Evolutionary conservation across 2,329 filamentous ascomycete species (phyloP), one percentile per base, ranked within the genome.

Genomic region (Fusarium citri): DNA sequence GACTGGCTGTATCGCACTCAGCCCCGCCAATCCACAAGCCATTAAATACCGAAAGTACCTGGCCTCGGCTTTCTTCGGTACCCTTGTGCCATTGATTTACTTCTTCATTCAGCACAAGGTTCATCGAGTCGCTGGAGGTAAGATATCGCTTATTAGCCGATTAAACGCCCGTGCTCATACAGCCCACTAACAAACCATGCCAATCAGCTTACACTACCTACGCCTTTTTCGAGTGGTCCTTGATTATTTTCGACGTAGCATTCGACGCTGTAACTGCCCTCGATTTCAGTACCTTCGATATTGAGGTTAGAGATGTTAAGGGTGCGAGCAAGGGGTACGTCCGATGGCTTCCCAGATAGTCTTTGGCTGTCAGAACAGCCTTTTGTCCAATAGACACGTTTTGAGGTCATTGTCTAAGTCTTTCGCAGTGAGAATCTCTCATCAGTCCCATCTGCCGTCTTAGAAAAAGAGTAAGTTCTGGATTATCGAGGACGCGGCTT

Each of bases 21-120:
- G 94, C 80, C 94, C 95, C 14, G 89, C 91, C 59, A 97, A 98
- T 78, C 86, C 91, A 15, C 88, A 84, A 67, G 93, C 96, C 9
- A 87, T 98, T 78, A 94, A 92, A 81, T 97, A 97, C 80, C 88
- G 96, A 73, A 98, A 97, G 83, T 89, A 92, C 70, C 83, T 98
- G 56, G 94, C 92, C 6, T 85, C 88, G 31, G 86, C 90, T 42
- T 99, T 99, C 83, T 99, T 98, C 77, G 93, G 91, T 55, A 97
- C 94, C 7, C 86, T 99, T 30, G 87, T 98, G 49, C 94, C 94
- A 30, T 84, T 99, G 78, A 87, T 98, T 22, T 98, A 98, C 84
- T 99, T 94, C 79, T 99, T 98, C 79, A 97, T 99, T 70, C 96
- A 98, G 80, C 96, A 99, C 85, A 99, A 99, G 82, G 93, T 99